Base-by-base conservation (phyloP, 495 filamentous ascomycete genomes). In the Articulospora tetracladia region DNA sequence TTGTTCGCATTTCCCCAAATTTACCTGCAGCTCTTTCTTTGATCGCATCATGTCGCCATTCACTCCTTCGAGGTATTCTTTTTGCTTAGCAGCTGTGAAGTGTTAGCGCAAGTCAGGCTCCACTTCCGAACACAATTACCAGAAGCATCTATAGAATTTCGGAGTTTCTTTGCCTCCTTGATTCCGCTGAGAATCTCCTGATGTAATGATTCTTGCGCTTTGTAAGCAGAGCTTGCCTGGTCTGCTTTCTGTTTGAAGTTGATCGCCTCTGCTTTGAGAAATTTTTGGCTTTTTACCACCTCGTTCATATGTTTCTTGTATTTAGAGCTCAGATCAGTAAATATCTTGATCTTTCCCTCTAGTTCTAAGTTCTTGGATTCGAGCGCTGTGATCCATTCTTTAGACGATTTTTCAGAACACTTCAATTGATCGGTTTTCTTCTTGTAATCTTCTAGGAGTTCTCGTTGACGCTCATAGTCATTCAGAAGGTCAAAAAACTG, bases 241-340 rank as follows among this genome's bases (percentile, higher is more conserved):
- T 67, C 36, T 8, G 39, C 7, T 28, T 32, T 52, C 27, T 58
- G 36, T 52, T 51, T 25, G 3, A 64, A 51, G 20, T 49, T 19
- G 7, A 12, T 27, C 19, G 44, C 48, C 39, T 66, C n/a, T 19
- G 1, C 23, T 46, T 53, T 58, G 12, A 69, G 26, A 10, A 41
- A 46, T 57, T 64, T 59, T 24, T 69, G 67, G 24, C 30, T 25
- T 19, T 36, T 32, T 3, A 66, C 52, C 15, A 69, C 61, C 3
- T 66, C 54, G 39, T 69, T 69, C 50, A 64, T 64, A 22, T 69
- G 67, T 1, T 55, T 53, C 34, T 53, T 64, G 48, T 69, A 69
- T 46, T 36, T 60, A 10, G 30, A 15, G 34, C 55, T 39, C 1
- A 51, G n/a, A 1, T 62, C 60, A 0, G 17, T 49, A 19, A 62